Evolutionary conservation across 805 yeast species (phyloP).

Genomic region (Starmerella etchellsii): DNA sequence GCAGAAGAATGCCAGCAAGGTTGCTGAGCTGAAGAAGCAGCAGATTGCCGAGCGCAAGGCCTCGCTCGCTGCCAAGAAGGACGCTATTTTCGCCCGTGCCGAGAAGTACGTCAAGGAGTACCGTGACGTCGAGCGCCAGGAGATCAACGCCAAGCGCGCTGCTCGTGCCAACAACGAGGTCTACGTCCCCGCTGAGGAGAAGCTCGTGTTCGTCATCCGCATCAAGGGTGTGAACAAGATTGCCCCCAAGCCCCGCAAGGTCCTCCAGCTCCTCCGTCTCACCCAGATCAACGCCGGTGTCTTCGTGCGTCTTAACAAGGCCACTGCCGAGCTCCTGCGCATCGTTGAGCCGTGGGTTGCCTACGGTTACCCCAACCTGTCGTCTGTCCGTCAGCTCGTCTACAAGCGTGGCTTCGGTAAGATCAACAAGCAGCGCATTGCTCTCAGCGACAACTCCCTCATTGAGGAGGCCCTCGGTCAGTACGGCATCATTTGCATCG

Average conservation of each 20-base stretch:
- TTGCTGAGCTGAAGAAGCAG: constrained; percentile 42
- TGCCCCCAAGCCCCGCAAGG: constrained; percentile 99
- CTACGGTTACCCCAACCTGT: constrained; percentile 91
- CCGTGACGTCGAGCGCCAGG: constrained; percentile 81
- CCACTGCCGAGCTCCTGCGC: constrained; percentile 81
- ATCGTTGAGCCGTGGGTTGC: constrained; percentile 94
- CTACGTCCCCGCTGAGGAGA: constrained; percentile 90
- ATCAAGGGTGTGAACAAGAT: constrained; percentile 99
- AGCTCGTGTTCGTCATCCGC: constrained; percentile 91
- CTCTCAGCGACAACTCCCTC: constrained; percentile 76
- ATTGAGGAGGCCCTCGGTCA: constrained; percentile 80
- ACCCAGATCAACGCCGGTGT: constrained; percentile 91
- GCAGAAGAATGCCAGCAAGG: constrained; percentile 44
- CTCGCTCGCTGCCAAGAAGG: constrained; percentile 26
- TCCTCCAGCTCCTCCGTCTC: constrained; percentile 78
- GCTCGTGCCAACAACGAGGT: constrained; percentile 86
- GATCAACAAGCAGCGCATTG: constrained; percentile 89
- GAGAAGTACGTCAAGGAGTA: constrained; percentile 95
- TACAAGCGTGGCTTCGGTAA: constrained; percentile 98
- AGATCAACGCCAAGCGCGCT: constrained; percentile 66
- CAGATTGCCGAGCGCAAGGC: constrained; percentile 33
- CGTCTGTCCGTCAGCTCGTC: constrained; percentile 81
- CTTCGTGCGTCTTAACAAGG: constrained; percentile 89
- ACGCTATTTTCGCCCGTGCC: constrained; percentile 77
- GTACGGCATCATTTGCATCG: constrained; percentile 83